Conservation (phyloP, 179 eudicot genomes). For the Silene vulgaris region DNA sequence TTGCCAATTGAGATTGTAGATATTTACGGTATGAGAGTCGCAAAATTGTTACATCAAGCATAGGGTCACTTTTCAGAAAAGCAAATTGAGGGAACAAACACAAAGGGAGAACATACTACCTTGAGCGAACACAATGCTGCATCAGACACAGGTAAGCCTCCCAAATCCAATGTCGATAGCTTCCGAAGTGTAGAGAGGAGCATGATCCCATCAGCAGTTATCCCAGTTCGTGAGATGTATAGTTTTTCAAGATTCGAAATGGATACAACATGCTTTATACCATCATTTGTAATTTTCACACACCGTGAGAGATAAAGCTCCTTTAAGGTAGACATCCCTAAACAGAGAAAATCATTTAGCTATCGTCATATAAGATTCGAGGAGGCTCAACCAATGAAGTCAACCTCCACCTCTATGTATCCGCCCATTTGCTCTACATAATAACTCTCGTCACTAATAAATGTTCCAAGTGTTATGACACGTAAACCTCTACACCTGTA, state of each 20-base stretch:
- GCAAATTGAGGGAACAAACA: conserved; percentile 13
- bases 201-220: conserved; percentile 53
- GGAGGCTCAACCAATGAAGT: neutral
- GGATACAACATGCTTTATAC: conserved; percentile 64
- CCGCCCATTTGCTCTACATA: too few relatives aligned
- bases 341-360: conserved; percentile 14
- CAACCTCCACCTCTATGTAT: too few relatives aligned
- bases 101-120: conserved; percentile 30
- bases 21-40: neutral
- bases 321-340: conserved; percentile 63
- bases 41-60: neutral
- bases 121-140: conserved; percentile 51
- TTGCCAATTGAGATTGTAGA: neutral
- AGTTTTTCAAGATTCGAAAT: conserved; percentile 55
- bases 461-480: too few relatives aligned
- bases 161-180: conserved; percentile 59
- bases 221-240: conserved; percentile 66
- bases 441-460: too few relatives aligned
- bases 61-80: neutral
- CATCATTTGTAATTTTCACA: conserved; percentile 64
- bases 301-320: conserved; percentile 78
- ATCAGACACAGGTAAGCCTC: conserved; percentile 78
- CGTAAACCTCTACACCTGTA: too few relatives aligned
- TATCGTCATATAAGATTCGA: neutral
- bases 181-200: conserved; percentile 53